Evolutionary conservation across 495 filamentous ascomycete species (phyloP).

Genomic region (Aspergillus egyptiacus): DNA sequence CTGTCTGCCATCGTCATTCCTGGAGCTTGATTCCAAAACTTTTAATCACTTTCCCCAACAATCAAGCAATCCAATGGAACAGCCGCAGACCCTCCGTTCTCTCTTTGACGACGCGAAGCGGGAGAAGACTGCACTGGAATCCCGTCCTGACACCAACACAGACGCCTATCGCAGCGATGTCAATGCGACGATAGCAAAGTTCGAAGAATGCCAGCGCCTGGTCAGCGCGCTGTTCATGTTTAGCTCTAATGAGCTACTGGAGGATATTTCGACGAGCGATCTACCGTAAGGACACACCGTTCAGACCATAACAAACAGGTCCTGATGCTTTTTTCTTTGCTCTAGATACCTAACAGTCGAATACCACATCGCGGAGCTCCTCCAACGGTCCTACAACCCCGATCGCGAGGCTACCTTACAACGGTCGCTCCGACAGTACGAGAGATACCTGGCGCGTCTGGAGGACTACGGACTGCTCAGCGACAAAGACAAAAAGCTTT

Average conservation of each 20-base stretch:
- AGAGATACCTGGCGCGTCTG: slow-evolving; percentile 66
- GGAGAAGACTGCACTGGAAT: slow-evolving; percentile 46
- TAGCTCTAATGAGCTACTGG: slow-evolving; percentile 82
- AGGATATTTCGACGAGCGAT: slow-evolving; percentile 80
- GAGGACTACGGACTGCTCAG: slow-evolving; percentile 74
- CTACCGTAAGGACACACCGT: slow-evolving; percentile 52
- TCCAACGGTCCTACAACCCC: slow-evolving; percentile 47
- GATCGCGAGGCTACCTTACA: slow-evolving; percentile 61
- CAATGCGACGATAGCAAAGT: slow-evolving; percentile 55
- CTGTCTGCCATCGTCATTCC: slow-evolving; percentile 14
- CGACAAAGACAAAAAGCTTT: slow-evolving; percentile 60
- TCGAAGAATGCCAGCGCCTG: slow-evolving; percentile 66
- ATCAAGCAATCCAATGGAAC: slow-evolving; percentile 42
- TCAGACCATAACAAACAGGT: not conserved
- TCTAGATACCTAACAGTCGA: slow-evolving; percentile 61
- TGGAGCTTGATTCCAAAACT: slow-evolving; percentile 11
- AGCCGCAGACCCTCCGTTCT: slow-evolving; percentile 52
- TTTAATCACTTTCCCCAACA: not conserved
- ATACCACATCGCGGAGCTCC: slow-evolving; percentile 63
- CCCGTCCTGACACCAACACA: slow-evolving; percentile 46
- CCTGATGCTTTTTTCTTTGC: not conserved
- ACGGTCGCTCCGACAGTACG: slow-evolving; percentile 60
- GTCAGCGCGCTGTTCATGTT: slow-evolving; percentile 70
- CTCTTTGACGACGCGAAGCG: slow-evolving; percentile 53
- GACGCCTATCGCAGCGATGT: slow-evolving; percentile 63